Conservation (phyloP, 495 filamentous ascomycete genomes). For the Apiosordaria backusii region DNA sequence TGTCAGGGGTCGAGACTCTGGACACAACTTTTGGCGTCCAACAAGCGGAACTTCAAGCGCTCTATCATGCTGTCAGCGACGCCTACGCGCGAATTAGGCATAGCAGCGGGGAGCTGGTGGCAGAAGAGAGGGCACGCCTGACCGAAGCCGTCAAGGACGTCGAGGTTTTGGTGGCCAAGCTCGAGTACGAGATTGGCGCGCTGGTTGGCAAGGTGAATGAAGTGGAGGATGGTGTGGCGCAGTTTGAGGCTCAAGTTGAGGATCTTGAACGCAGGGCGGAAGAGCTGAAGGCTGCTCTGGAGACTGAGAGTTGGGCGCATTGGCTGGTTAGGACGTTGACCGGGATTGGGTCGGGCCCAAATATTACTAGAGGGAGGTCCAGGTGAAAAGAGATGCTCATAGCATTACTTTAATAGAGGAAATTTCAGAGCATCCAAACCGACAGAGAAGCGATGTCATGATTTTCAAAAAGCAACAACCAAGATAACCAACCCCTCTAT, state of each 20-base stretch:
- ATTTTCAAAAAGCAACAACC: slow-evolving; percentile 1
- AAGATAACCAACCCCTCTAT: background rate
- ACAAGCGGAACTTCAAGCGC: slow-evolving; percentile 60
- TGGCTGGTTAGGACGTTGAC: slow-evolving; percentile 57
- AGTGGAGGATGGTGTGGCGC: slow-evolving; percentile 75
- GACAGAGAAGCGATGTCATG: slow-evolving; percentile 13
- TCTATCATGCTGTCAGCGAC: slow-evolving; percentile 65
- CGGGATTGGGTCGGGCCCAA: slow-evolving; percentile 56
- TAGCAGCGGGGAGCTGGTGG: slow-evolving; percentile 61
- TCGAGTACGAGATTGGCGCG: slow-evolving; percentile 89
- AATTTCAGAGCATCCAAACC: background rate
- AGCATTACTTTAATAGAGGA: background rate
- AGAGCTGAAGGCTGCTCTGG: slow-evolving; percentile 62
- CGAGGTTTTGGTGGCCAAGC: slow-evolving; percentile 76
- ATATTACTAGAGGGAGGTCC: slow-evolving; percentile 41
- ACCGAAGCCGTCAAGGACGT: slow-evolving; percentile 76
- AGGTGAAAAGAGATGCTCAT: background rate
- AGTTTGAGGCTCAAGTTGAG: slow-evolving; percentile 77
- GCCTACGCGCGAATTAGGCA: slow-evolving; percentile 63
- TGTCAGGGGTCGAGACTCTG: slow-evolving; percentile 59
- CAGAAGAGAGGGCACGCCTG: slow-evolving; percentile 61
- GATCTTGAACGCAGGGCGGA: slow-evolving; percentile 72
- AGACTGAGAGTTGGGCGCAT: slow-evolving; percentile 59
- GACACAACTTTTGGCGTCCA: slow-evolving; percentile 58
- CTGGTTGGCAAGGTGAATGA: slow-evolving; percentile 81